These are phyloP conservation scores for Ilyonectria mors-panacis DNA, from an alignment of 2,329 filamentous ascomycete species.

Conservation along the genomic window DNA sequence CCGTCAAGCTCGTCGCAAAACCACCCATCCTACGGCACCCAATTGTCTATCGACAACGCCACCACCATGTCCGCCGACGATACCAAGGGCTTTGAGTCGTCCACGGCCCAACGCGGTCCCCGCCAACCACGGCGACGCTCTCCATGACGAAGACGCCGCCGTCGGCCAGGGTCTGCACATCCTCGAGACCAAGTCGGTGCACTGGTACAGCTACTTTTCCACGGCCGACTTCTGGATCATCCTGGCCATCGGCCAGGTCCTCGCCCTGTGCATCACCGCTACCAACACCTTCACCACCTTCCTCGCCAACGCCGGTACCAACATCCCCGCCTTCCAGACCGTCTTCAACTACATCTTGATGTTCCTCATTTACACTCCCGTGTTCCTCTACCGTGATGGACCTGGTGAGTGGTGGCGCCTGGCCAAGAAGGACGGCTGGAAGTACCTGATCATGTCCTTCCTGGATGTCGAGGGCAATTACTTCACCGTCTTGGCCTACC, in stretches of 20 bases:
- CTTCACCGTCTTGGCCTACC: slow-evolving; percentile 95
- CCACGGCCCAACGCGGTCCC: slow-evolving; percentile 35
- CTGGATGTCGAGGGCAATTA: slow-evolving; percentile 98
- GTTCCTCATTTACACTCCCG: slow-evolving; percentile 83
- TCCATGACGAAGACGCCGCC: slow-evolving; percentile 50
- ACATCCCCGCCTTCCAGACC: slow-evolving; percentile 94
- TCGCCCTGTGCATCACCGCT: slow-evolving; percentile 90
- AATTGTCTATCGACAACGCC: background rate
- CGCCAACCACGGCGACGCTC: slow-evolving; percentile 22
- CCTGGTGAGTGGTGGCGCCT: slow-evolving; percentile 77
- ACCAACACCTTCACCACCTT: slow-evolving; percentile 93
- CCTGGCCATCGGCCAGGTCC: slow-evolving; percentile 83
- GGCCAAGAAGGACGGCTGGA: slow-evolving; percentile 84
- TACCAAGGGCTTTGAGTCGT: slow-evolving; percentile 42
- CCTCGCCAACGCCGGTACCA: slow-evolving; percentile 76
- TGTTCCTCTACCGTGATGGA: slow-evolving; percentile 86
- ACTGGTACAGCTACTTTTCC: slow-evolving; percentile 82
- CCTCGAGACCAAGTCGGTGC: slow-evolving; percentile 67
- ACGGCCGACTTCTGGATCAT: slow-evolving; percentile 93
- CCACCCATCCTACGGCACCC: slow-evolving; percentile 24
- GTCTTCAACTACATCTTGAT: slow-evolving; percentile 95
- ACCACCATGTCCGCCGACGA: slow-evolving; percentile 33
- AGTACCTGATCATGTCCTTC: slow-evolving; percentile 93
- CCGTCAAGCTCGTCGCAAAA: slow-evolving; percentile 20
- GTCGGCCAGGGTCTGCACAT: slow-evolving; percentile 67